These are phyloP conservation scores for Candida ovalis DNA, from an alignment of 805 yeast species.

Conservation along the genomic window DNA sequence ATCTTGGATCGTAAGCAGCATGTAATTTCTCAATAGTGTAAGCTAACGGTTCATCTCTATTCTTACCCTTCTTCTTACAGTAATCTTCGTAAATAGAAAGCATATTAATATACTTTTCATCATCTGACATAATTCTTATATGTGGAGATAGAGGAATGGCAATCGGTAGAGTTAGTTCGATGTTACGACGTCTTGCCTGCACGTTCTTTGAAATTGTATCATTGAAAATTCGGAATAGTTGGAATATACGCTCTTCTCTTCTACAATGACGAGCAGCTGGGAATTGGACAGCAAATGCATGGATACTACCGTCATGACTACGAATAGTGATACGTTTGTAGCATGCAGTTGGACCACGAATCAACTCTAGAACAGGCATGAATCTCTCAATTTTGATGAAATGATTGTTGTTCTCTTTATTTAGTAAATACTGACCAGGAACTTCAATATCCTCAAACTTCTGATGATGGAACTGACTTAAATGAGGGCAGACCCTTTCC, in stretches of 20 bases:
- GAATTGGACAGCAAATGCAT: conserved; percentile 92
- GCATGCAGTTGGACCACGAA: conserved; percentile 87
- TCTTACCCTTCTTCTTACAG: conserved; percentile 68
- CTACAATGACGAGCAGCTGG: conserved; percentile 98
- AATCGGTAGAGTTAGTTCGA: conserved; percentile 81
- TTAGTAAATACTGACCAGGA: conserved; percentile 92
- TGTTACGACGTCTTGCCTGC: conserved; percentile 81
- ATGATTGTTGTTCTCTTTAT: conserved; percentile 84
- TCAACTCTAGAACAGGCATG: conserved; percentile 80
- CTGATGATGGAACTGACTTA: conserved; percentile 96
- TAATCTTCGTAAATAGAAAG: conserved; percentile 86
- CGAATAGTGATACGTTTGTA: conserved; percentile 84
- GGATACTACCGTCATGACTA: conserved; percentile 90
- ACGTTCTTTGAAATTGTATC: conserved; percentile 75
- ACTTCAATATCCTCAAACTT: conserved; percentile 96
- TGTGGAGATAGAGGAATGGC: conserved; percentile 95
- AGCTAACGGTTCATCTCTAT: conserved; percentile 86
- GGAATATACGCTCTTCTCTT: conserved; percentile 92
- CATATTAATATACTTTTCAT: conserved; percentile 64
- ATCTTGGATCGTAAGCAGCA: conserved; percentile 88
- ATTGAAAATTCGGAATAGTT: conserved; percentile 84
- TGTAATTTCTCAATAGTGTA: conserved; percentile 81
- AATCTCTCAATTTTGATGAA: conserved; percentile 92
- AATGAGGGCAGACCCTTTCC: conserved; percentile 89
- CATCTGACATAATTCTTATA: conserved; percentile 84